A percentile compares a stretch with the other conserved stretches of the same genome.
Evolutionary conservation across 75 land plant genomes (phyloP).

Genomic region (Pinus albicaulis): DNA sequence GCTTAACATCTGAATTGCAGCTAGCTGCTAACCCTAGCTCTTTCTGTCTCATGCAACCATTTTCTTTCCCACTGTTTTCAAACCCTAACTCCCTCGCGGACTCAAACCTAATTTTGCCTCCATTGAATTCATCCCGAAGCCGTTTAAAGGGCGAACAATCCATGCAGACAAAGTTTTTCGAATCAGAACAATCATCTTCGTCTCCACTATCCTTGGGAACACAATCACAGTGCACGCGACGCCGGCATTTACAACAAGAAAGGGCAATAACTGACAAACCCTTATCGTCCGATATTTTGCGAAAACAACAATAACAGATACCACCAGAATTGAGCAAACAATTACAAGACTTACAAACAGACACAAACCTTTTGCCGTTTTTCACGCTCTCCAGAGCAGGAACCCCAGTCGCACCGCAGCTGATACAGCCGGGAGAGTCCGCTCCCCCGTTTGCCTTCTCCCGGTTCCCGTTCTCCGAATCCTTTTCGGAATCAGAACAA

Average conservation of each 20-base stretch:
- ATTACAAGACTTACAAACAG: background rate
- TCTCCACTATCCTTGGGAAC: conserved; percentile 4
- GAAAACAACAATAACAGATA: conserved; percentile 3
- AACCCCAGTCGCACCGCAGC: background rate
- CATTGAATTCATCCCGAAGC: background rate
- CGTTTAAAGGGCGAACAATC: conserved; percentile 40
- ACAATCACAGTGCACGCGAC: conserved; percentile 35
- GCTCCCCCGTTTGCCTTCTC: background rate
- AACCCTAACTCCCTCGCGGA: conserved; percentile 4
- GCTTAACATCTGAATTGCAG: background rate
- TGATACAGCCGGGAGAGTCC: background rate
- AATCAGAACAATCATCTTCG: conserved; percentile 13
- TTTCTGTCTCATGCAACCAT: background rate
- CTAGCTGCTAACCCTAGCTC: conserved; percentile 1
- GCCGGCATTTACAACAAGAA: conserved; percentile 26
- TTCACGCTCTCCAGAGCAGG: background rate
- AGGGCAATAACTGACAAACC: background rate
- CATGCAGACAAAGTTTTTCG: conserved; percentile 21
- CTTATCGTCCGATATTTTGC: background rate
- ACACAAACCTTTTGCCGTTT: conserved; percentile 1
- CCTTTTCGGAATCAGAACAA: background rate
- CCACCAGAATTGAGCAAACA: conserved; percentile 2
- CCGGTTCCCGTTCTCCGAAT: background rate
- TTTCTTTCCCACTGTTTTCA: conserved; percentile 7
- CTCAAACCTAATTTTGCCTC: background rate